Evolutionary conservation across 1,284 basidiomycete species (phyloP).

Genomic region (Cryptococcus floricola): DNA sequence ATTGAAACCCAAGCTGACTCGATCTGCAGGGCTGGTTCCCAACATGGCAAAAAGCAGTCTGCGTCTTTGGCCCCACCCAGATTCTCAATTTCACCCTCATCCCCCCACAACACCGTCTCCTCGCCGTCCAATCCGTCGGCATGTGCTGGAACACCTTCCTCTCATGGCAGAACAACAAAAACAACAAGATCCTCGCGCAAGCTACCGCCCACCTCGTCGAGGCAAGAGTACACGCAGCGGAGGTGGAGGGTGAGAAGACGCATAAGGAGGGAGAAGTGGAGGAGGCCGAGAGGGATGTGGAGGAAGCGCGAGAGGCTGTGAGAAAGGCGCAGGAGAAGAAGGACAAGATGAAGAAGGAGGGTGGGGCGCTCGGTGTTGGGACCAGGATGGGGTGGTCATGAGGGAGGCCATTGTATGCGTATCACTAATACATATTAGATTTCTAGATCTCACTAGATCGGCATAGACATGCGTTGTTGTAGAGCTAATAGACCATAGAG

Average conservation of each 20-base stretch:
- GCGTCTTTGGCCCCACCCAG: constrained; percentile 74
- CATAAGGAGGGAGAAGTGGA: constrained; percentile 4
- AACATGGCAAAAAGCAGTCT: constrained; percentile 40
- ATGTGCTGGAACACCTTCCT: constrained; percentile 66
- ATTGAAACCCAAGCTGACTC: background rate
- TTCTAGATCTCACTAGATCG: background rate
- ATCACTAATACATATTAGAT: background rate
- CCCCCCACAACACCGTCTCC: constrained; percentile 73
- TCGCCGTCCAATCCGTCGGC: constrained; percentile 70
- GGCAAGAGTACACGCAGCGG: constrained; percentile 17
- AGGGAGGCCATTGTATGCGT: background rate
- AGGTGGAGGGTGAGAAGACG: background rate
- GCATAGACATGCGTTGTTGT: background rate
- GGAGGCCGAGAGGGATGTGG: constrained; percentile 12
- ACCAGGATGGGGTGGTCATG: constrained; percentile 36
- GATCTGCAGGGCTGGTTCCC: constrained; percentile 29
- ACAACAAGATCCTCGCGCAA: constrained; percentile 28
- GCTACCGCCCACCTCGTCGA: constrained; percentile 20
- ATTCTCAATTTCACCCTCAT: constrained; percentile 75
- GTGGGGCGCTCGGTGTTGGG: constrained; percentile 32
- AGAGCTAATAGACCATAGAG: background rate
- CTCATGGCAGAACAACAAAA: constrained; percentile 40
- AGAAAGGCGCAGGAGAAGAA: constrained; percentile 19
- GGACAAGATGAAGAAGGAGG: constrained; percentile 26
- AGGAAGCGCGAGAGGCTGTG: constrained; percentile 16